Conservation (phyloP, 2,329 filamentous ascomycete species). For the Falciphora oryzae region DNA sequence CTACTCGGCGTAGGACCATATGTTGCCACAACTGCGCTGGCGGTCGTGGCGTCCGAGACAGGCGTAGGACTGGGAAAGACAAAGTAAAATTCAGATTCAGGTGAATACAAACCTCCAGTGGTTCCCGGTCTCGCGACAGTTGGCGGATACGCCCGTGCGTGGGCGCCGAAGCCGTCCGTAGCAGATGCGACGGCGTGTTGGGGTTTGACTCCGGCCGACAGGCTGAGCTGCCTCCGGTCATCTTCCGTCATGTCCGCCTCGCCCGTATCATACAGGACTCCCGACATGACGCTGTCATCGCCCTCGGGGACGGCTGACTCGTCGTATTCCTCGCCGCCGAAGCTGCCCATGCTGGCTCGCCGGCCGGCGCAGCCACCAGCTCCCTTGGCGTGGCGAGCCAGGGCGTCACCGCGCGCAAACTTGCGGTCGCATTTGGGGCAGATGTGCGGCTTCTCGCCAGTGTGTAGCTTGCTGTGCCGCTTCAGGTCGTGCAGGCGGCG, state of each 20-base stretch:
- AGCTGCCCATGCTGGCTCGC: slow-evolving; percentile 77
- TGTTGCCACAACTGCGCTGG: slow-evolving; percentile 5
- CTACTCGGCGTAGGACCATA: background rate
- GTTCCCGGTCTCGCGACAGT: slow-evolving; percentile 47
- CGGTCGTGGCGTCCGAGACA: background rate
- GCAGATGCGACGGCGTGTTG: slow-evolving; percentile 52
- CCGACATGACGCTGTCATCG: slow-evolving; percentile 53
- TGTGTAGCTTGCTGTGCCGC: slow-evolving; percentile 92
- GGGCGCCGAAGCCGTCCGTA: slow-evolving; percentile 48
- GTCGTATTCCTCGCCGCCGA: slow-evolving; percentile 71
- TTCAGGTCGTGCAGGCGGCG: slow-evolving; percentile 91
- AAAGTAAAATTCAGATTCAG: background rate
- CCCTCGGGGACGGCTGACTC: slow-evolving; percentile 31
- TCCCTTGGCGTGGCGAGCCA: slow-evolving; percentile 92
- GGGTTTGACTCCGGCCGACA: slow-evolving; percentile 65
- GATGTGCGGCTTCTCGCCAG: slow-evolving; percentile 89
- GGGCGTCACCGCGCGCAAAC: slow-evolving; percentile 90
- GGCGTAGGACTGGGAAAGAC: no score
- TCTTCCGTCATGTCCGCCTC: slow-evolving; percentile 57
- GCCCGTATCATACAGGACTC: slow-evolving; percentile 48
- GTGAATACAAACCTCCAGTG: slow-evolving; percentile 52
- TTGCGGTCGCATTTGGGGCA: slow-evolving; percentile 92
- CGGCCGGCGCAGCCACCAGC: slow-evolving; percentile 92
- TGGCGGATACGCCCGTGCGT: slow-evolving; percentile 76
- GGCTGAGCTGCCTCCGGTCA: slow-evolving; percentile 57